Percentiles rank a stretch among this genome's conserved stretches.
These are phyloP conservation scores for Closterium sp. DNA, from an alignment of 139 green algal genomes.

Conservation along the genomic window DNA sequence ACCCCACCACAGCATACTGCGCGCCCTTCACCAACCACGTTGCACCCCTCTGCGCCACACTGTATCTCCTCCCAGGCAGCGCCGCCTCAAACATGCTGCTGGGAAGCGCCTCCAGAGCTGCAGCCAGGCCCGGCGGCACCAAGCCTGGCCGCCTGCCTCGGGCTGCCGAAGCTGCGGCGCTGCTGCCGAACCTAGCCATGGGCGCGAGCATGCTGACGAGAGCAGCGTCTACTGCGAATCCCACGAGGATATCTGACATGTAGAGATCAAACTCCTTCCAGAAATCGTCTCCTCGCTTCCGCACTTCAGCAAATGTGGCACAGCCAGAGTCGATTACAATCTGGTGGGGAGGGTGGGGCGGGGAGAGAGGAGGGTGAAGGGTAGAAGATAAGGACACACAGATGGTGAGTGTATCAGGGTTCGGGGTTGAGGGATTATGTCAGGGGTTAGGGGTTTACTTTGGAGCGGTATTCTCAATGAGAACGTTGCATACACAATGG, in stretches of 20 bases:
- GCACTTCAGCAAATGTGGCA: slow-evolving; percentile 90
- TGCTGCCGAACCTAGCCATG: slow-evolving; percentile 51
- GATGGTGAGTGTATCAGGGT: not conserved
- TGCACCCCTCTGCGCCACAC: slow-evolving; percentile 23
- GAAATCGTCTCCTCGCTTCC: slow-evolving; percentile 93
- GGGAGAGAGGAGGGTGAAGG: too few species aligned
- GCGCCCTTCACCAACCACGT: slow-evolving; percentile 46
- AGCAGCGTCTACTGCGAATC: slow-evolving; percentile 84
- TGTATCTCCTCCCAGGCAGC: slow-evolving; percentile 11
- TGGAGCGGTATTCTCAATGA: too few species aligned
- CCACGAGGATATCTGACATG: slow-evolving; percentile 86
- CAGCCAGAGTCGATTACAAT: slow-evolving; percentile 89
- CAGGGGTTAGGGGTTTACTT: too few species aligned
- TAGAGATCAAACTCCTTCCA: slow-evolving; percentile 97
- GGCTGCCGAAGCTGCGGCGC: not conserved
- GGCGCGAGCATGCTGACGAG: slow-evolving; percentile 89
- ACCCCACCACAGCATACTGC: slow-evolving; percentile 89
- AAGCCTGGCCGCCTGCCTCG: not conserved
- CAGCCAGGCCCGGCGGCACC: not conserved
- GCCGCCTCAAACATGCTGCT: slow-evolving; percentile 45
- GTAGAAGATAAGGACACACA: not conserved
- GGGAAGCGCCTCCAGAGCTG: not conserved
- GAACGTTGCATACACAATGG: too few species aligned
- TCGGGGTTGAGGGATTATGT: too few species aligned
- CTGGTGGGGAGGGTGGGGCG: slow-evolving; percentile 52